Evolutionary conservation across 2,329 filamentous ascomycete species (phyloP).

Genomic region (Alternaria gansuensis): DNA sequence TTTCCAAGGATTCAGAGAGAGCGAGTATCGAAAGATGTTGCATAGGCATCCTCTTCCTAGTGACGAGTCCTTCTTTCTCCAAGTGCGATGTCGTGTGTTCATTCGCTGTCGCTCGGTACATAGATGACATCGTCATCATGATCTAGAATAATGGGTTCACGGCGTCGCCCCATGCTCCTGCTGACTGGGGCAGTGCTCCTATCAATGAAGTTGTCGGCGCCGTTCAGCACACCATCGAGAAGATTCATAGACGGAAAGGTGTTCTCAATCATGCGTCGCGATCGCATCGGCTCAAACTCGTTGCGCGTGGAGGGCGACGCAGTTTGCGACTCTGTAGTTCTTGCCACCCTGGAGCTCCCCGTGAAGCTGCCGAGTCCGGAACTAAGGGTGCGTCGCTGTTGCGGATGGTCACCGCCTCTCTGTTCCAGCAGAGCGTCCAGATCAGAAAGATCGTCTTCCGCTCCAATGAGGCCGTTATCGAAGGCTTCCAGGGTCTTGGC

Average conservation of each 20-base stretch:
- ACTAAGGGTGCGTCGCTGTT: background rate
- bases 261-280: rapidly evolving
- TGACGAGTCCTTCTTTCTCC: background rate
- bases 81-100: background rate
- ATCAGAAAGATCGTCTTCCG: slow-evolving; percentile 37
- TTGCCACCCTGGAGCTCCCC: background rate
- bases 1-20: background rate
- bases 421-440: slow-evolving; percentile 10
- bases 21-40: no score
- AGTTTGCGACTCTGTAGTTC: background rate
- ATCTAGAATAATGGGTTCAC: background rate
- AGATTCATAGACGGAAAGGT: background rate
- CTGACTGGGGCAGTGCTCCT: background rate
- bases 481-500: slow-evolving; percentile 36
- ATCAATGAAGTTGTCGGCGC: background rate
- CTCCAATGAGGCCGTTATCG: slow-evolving; percentile 35
- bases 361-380: background rate
- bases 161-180: background rate
- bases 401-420: background rate
- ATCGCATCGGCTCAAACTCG: background rate
- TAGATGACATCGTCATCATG: background rate
- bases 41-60: background rate
- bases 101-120: background rate
- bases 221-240: background rate
- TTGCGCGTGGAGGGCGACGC: background rate